Base-by-base conservation (phyloP, 306 rosid species). In the Urtica urens region DNA sequence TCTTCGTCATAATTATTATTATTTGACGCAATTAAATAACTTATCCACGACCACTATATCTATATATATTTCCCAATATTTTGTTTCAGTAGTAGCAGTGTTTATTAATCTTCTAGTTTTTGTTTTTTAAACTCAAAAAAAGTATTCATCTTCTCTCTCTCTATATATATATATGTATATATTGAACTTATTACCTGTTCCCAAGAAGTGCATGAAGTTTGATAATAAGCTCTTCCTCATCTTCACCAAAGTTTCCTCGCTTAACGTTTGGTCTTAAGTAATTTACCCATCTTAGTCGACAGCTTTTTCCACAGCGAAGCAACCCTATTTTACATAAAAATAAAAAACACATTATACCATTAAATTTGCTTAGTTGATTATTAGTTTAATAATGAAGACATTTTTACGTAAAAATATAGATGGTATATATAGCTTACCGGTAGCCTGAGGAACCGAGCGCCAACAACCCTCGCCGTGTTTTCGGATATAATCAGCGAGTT, bases 201-300 rank as follows among this genome's bases (percentile, higher is more conserved):
- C 82, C 82, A n/a, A 75, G 82, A 38, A 75, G 78, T 10, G 57
- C 65, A 63, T 71, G 82, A 57, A 75, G 82, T 67, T 68, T 65
- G 65, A 74, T 74, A 58, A 74, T 74, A 18, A 74, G 60, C 54
- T 74, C 80, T 38, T 67, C 82, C 57, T 75, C 82, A 46, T 75
- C 78, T 60, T 63, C 69, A 19, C 66, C 72, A 43, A 75, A 57
- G 55, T 61, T 49, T 39, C 77, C 80, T 14, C 69, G 57, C 37
- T 70, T 69, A 33, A 74, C 51, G 23, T 59, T 74, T 1, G 81
- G 81, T 57, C 66, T 59, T 1, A 70, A 41, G 51, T 70, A 75
- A 62, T 75, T 75, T 55, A 58, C 51, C 74, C 77, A 75, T 34
- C 81, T 66, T 48, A 66, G 55, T 29, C 81, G 29, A 42, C 80